phyloP scores from a whole-genome alignment of 345 rosid genomes.

The Heritiera fomes region DNA sequence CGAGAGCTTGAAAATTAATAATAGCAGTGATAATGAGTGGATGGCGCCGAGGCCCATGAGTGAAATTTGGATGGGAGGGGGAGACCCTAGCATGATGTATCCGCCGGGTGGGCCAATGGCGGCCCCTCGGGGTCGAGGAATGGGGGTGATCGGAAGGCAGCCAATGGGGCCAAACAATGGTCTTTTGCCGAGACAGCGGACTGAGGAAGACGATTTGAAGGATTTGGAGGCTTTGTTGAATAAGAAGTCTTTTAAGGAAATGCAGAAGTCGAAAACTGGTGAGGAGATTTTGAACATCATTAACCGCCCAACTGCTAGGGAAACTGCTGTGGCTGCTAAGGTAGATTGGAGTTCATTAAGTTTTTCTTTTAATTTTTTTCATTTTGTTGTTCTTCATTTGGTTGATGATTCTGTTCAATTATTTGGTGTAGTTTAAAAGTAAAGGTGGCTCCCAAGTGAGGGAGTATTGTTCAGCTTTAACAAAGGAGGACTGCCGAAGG shows the following conservation, averaged over 20 bases:
- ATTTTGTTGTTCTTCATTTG: background rate
- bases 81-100: conserved; percentile 44
- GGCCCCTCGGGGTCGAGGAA: conserved; percentile 43
- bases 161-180: conserved; percentile 35
- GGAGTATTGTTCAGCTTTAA: conserved; percentile 87
- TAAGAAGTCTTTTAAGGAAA: conserved; percentile 86
- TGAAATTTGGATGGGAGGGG: conserved; percentile 61
- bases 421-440: conserved; percentile 73
- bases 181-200: conserved; percentile 41
- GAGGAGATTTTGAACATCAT: conserved; percentile 91
- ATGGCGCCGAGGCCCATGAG: conserved; percentile 42
- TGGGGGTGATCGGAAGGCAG: conserved; percentile 59
- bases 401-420: conserved; percentile 24
- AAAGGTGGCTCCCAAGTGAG: conserved; percentile 97
- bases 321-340: conserved; percentile 95
- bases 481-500: conserved; percentile 94
- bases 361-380: background rate
- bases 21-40: conserved; percentile 36
- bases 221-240: conserved; percentile 84
- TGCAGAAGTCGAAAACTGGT: conserved; percentile 85
- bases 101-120: conserved; percentile 44
- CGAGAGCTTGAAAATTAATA: conserved; percentile 16
- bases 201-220: conserved; percentile 85
- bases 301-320: conserved; percentile 89
- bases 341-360: conserved; percentile 32